Base-by-base conservation (phyloP, 2,329 filamentous ascomycete species). In the Phyllosticta citriasiana region DNA sequence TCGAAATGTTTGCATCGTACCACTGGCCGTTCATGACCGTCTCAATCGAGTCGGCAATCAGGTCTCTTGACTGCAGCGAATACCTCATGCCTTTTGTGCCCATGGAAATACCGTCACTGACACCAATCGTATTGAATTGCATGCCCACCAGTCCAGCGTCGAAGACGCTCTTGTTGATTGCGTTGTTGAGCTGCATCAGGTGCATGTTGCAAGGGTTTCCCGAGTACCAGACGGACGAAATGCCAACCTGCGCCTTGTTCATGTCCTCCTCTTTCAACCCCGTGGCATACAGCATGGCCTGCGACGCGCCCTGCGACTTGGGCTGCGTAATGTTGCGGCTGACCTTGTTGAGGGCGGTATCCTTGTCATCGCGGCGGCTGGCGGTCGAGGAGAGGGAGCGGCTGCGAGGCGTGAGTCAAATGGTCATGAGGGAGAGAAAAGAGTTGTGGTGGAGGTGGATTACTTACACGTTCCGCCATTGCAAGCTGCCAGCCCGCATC, bases 131-230 rank as follows among this genome's bases (percentile, higher is more conserved):
- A 81, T 99, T 99, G 84, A 99, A 99, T 75, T 97, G 92, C 82
- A 95, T 96, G 65, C 91, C 91, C 63, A 96, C 82, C 64, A 99
- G 81, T 24, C 91, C 89, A 30, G 91, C 89, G 69, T 88, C 80
- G 67, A 86, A 78, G 33, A 89, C 87, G 64, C 86, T 84, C 71
- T 88, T 83, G 67, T 84, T 86, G 66, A 96, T 88, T 65, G 87
- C 79, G 74, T 88, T 82, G 72, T 89, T 96, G 64, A 99, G 84
- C 71, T 95, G 89, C 76, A 99, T 82, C 64, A 99, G 80, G 77
- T 99, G 94, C 93, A 97, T 99, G 79, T 99, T 99, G 82, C 94
- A 99, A 26, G 94, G 94, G 78, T 99, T 99, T 62, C 94, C 94
- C 68, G 91, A 88, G 78, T 93, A 97, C 94, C 94, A 99, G 64